A percentile compares a stretch with the other conserved stretches of the same genome.
Evolutionary conservation across 2,329 filamentous ascomycete species (phyloP).

Genomic region (Alternaria solani): DNA sequence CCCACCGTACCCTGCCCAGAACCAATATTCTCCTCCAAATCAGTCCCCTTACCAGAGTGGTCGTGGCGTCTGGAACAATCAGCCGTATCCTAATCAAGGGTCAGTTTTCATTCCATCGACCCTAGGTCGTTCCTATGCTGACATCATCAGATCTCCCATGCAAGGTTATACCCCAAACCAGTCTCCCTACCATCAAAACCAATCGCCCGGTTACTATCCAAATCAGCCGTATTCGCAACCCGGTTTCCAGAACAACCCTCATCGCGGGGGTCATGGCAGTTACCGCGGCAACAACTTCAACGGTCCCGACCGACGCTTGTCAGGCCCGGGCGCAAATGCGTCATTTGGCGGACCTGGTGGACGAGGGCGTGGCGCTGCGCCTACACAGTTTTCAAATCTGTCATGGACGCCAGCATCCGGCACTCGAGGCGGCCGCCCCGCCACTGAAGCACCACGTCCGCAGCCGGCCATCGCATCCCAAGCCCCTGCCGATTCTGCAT

Average conservation of each 20-base stretch:
- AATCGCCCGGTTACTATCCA: slow-evolving; percentile 57
- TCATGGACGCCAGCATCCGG: slow-evolving; percentile 73
- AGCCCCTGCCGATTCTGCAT: slow-evolving; percentile 34
- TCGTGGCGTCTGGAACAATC: slow-evolving; percentile 63
- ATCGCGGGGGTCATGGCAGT: slow-evolving; percentile 61
- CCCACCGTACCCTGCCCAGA: slow-evolving; percentile 65
- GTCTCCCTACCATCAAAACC: slow-evolving; percentile 61
- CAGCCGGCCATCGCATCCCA: slow-evolving; percentile 26
- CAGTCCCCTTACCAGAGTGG: slow-evolving; percentile 67
- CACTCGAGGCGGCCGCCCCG: slow-evolving; percentile 61
- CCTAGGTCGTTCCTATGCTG: slow-evolving; percentile 14
- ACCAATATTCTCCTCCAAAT: slow-evolving; percentile 68
- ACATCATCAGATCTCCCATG: slow-evolving; percentile 53
- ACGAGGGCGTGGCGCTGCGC: slow-evolving; percentile 62
- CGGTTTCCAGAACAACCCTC: slow-evolving; percentile 57
- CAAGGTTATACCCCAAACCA: slow-evolving; percentile 66
- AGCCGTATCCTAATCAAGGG: slow-evolving; percentile 57
- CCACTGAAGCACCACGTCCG: slow-evolving; percentile 48
- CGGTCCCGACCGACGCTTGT: slow-evolving; percentile 55
- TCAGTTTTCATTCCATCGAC: slow-evolving; percentile 46
- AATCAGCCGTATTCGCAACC: slow-evolving; percentile 65
- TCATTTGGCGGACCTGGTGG: slow-evolving; percentile 54
- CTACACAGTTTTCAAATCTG: slow-evolving; percentile 68
- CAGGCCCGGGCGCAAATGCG: slow-evolving; percentile 51
- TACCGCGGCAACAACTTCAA: slow-evolving; percentile 66